Evolutionary conservation across 306 rosid species (phyloP), one percentile per base, ranked within the genome.

Genomic region (Myrica gale): DNA sequence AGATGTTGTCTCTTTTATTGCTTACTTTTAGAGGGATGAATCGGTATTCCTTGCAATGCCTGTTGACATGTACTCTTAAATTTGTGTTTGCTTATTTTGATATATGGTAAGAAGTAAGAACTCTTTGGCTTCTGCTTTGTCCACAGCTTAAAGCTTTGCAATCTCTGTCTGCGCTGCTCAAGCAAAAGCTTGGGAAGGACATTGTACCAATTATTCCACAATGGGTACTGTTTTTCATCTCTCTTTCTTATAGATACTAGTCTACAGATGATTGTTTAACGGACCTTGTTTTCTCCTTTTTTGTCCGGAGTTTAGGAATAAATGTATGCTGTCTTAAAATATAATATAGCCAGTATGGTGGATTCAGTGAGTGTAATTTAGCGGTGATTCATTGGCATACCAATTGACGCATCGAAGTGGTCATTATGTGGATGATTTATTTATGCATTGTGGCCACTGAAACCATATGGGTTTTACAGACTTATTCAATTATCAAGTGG

Each of bases 61-160:
- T 20, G 37, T 56, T 56, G 37, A 20, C n/a, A 2, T 20, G 19
- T 51, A 21, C 12, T 9, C 23, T 6, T 52, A 8, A 26, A 46
- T 32, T 46, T 69, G 13, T 46, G 21, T 50, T 8, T 21, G 19
- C 12, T 48, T 70, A 26, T 26, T 5, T 15, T 37, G 53, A 23
- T 72, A 71, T 17, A 66, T 48, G 67, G 20, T 74, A 69, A 75
- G 55, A 70, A 47, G n/a, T 74, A 57, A 76, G 67, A 74, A 73
- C 82, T 84, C 71, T 73, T 77, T 72, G 70, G 57, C 23, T 76
- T 50, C 20, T 69, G 19, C 23, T 26, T 54, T 9, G 70, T 58
- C 75, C 72, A 85, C 93, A 94, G 98, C 96, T 92, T 67, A 94
- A 94, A 83, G 98, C 97, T 45, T 82, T 94, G 89, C 73, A 89